Percentiles rank a stretch among this genome's conserved stretches.
These are phyloP conservation scores for Vitis riparia DNA, from an alignment of 164 flowering plant species.

Conservation along the genomic window DNA sequence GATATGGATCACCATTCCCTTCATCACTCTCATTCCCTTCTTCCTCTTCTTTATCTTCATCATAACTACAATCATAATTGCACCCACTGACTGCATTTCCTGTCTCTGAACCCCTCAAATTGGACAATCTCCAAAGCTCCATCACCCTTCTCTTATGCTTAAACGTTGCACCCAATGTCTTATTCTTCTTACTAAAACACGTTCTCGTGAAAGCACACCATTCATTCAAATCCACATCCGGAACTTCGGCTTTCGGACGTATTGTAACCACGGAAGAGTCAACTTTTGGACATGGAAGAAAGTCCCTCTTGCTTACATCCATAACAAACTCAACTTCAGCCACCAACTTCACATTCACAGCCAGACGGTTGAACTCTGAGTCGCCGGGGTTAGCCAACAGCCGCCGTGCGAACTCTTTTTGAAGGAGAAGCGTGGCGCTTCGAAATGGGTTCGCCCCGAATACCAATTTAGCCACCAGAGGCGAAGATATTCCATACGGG, in stretches of 20 bases:
- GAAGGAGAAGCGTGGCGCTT: slow-evolving; percentile 81
- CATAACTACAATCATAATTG: background rate
- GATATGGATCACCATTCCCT: slow-evolving; percentile 12
- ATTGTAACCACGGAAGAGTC: slow-evolving; percentile 86
- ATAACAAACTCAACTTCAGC: slow-evolving; percentile 79
- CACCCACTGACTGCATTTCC: slow-evolving; percentile 4
- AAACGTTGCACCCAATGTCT: slow-evolving; percentile 84
- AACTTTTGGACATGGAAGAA: slow-evolving; percentile 82
- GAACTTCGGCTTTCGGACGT: slow-evolving; percentile 55
- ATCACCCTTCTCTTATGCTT: slow-evolving; percentile 84
- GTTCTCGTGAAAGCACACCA: slow-evolving; percentile 88
- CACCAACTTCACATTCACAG: slow-evolving; percentile 81
- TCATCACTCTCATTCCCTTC: slow-evolving; percentile 24
- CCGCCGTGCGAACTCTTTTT: slow-evolving; percentile 88
- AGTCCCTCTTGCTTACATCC: slow-evolving; percentile 93
- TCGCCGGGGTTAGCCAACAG: slow-evolving; percentile 85
- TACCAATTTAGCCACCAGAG: slow-evolving; percentile 69
- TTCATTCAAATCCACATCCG: slow-evolving; percentile 65
- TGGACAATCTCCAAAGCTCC: slow-evolving; percentile 50
- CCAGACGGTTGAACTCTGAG: slow-evolving; percentile 77
- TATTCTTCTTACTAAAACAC: slow-evolving; percentile 85
- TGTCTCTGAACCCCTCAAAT: slow-evolving; percentile 3
- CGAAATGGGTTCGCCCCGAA: slow-evolving; percentile 53
- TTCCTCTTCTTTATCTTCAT: slow-evolving; percentile 21
- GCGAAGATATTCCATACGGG: slow-evolving; percentile 85